Percentiles rank a stretch among this genome's conserved stretches.
Evolutionary conservation across 2,329 filamentous ascomycete species (phyloP).

Genomic region (Claviceps digitariae): DNA sequence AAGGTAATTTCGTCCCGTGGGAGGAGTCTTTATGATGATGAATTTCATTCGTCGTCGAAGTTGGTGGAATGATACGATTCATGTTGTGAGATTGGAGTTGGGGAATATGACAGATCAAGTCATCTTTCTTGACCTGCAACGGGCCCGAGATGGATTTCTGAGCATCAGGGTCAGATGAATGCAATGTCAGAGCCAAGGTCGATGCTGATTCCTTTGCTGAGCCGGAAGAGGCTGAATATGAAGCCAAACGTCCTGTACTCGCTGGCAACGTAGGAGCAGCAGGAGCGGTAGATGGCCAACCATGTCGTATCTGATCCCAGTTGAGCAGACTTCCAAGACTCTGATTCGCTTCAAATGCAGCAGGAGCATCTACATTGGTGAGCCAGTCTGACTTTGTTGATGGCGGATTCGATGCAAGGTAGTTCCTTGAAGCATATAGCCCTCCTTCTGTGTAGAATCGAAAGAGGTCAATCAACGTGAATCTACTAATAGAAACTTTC

Average conservation of each 20-base stretch:
- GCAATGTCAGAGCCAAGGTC: neutral
- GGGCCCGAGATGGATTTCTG: neutral
- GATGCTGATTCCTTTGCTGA: neutral
- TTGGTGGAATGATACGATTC: neutral
- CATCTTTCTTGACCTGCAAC: neutral
- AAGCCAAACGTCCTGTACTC: too few relatives aligned
- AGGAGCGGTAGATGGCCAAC: neutral
- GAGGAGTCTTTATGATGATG: neutral
- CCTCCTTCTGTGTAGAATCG: neutral
- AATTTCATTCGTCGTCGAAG: neutral
- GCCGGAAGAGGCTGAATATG: neutral
- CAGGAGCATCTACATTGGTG: constrained; percentile 1
- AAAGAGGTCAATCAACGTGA: neutral
- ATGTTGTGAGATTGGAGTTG: neutral
- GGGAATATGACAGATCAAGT: neutral
- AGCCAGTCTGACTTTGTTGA: constrained; percentile 1
- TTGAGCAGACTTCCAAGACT: neutral
- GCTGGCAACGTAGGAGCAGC: neutral
- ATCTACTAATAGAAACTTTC: neutral
- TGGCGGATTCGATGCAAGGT: neutral
- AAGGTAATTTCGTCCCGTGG: neutral
- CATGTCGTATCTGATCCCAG: neutral
- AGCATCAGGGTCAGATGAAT: neutral
- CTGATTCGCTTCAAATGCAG: neutral
- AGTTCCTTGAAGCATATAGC: neutral